Conservation (phyloP, 306 rosid species). For the Vigna mungo region DNA sequence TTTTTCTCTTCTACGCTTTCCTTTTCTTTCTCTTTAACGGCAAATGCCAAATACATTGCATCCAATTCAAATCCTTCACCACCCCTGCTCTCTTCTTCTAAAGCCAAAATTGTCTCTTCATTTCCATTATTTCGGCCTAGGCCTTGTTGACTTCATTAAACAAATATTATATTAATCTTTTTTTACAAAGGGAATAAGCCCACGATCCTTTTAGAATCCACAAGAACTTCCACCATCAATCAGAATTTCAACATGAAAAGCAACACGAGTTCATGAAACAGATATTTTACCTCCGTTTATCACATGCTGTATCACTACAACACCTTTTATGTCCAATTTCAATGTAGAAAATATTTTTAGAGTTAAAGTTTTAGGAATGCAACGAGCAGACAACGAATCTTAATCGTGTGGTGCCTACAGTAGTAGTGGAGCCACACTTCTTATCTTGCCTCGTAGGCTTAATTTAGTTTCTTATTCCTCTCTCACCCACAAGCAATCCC, state of each 20-base stretch:
- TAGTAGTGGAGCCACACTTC: conserved; percentile 29
- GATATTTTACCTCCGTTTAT: conserved; percentile 20
- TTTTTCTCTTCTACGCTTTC: conserved; percentile 27
- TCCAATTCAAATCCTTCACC: conserved; percentile 28
- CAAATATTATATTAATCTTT: conserved; percentile 1
- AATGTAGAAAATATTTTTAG: neutral
- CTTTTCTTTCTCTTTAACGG: conserved; percentile 33
- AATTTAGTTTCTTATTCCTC: conserved; percentile 18
- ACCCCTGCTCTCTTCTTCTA: conserved; percentile 21
- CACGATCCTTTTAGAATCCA: neutral
- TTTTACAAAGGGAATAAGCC: conserved; percentile 1
- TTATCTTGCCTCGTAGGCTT: conserved; percentile 21
- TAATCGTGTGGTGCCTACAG: conserved; percentile 20
- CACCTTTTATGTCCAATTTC: neutral
- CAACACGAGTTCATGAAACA: neutral
- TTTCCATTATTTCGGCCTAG: conserved; percentile 24
- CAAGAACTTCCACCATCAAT: conserved; percentile 27
- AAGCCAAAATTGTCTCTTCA: conserved; percentile 23
- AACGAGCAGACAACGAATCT: conserved; percentile 8
- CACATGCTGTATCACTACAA: neutral
- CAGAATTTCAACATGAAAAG: neutral
- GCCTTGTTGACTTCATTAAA: conserved; percentile 18
- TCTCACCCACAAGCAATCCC: neutral
- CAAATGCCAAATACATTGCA: conserved; percentile 48
- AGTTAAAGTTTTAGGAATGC: neutral